A percentile compares a stretch with the other conserved stretches of the same genome.
phyloP scores from a whole-genome alignment of 306 rosid species.

The Quercus parvula region DNA sequence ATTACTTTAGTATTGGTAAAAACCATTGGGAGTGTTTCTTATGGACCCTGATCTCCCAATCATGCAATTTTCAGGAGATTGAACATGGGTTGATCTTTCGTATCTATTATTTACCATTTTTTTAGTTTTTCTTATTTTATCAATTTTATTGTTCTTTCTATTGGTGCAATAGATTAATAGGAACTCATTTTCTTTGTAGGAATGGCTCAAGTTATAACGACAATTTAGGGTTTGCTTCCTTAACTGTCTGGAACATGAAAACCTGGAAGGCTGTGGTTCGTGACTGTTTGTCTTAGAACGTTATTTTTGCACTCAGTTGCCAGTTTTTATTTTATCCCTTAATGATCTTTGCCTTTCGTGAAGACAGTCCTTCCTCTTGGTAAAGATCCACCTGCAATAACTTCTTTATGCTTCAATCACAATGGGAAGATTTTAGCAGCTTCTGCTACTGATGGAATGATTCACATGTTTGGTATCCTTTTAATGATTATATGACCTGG shows the following conservation, averaged over 20 bases:
- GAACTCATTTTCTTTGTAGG: conserved; percentile 43
- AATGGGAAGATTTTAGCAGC: conserved; percentile 97
- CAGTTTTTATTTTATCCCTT: conserved; percentile 26
- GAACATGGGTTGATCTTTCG: background rate
- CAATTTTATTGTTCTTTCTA: conserved; percentile 11
- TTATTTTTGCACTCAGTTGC: background rate
- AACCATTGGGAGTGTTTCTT: background rate
- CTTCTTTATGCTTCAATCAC: conserved; percentile 93
- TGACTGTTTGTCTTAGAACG: conserved; percentile 30
- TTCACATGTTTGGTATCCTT: conserved; percentile 99
- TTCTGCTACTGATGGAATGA: conserved; percentile 93
- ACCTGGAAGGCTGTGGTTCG: conserved; percentile 93
- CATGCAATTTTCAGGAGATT: background rate
- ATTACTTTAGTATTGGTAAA: background rate
- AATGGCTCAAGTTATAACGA: conserved; percentile 52
- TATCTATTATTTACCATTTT: conserved; percentile 11
- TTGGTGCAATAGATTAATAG: conserved; percentile 5
- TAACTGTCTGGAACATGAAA: conserved; percentile 98
- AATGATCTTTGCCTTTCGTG: conserved; percentile 55
- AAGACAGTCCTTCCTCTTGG: conserved; percentile 99
- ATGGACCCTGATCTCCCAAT: background rate
- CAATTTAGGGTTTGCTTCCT: conserved; percentile 74
- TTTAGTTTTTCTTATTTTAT: conserved; percentile 1
- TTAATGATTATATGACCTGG: conserved; percentile 6
- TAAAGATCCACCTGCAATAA: conserved; percentile 96